Evolutionary conservation across 495 filamentous ascomycete species (phyloP), one percentile per base, ranked within the genome.

Genomic region (Parachaetomium inaequale): DNA sequence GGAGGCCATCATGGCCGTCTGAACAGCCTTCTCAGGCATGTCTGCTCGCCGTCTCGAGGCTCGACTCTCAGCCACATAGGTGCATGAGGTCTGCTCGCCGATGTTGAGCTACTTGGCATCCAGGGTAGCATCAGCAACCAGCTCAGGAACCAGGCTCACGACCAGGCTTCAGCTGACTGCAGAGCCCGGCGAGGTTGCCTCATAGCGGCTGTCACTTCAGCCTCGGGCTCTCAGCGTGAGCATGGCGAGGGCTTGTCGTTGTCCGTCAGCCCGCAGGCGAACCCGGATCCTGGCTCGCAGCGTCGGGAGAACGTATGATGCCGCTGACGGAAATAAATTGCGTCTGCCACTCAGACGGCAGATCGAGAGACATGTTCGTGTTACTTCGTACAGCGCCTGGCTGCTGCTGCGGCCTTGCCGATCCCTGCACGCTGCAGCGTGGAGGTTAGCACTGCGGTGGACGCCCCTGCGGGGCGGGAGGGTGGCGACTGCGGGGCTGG

Each of bases 321-420:
- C 34, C 34, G 26, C 53, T 55, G 53, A 55, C 53, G 29, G 1
- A 23, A 26, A 17, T 55, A 55, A 17, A 55, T 55, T 55, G 53
- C 4, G 26, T 23, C n/a, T 23, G 25, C 21, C 45, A 26, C 45
- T 23, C 3, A n/a, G 23, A 14, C 10, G 21, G 15, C 19, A 55
- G 5, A 21, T 40, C 15, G 23, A 11, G 7, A 38, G 10, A 23
- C 19, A n/a, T 31, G 25, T 12, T 14, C 10, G 26, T 31, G 49
- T 32, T n/a, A n/a, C n/a, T n/a, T n/a, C n/a, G n/a, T n/a, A n/a
- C 49, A 52, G 49, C 25, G 11, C 23, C 15, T 26, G 46, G 46
- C 46, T 10, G 12, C 38, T 42, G 42, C 6, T 23, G n/a, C 7
- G 42, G 40, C 7, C 8, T 46, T 3, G 42, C n/a, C n/a, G n/a